Percentiles rank a stretch among this genome's conserved stretches.
These are phyloP conservation scores for Gracilariopsis chorda DNA, from an alignment of 23 red algal genomes.

Conservation along the genomic window DNA sequence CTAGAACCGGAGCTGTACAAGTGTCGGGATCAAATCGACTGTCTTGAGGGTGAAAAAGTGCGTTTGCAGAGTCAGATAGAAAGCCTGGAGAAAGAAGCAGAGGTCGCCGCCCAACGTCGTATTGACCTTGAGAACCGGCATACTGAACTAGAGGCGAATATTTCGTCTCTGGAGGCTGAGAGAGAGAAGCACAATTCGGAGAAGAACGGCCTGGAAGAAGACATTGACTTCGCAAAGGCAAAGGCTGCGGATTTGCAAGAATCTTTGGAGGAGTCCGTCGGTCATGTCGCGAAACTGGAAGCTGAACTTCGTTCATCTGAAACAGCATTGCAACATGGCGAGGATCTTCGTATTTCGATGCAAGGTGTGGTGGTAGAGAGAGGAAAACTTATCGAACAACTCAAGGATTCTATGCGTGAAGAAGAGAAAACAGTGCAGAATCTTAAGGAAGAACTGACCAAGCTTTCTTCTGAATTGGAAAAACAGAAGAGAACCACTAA, in stretches of 20 bases:
- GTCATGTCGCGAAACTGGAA: not conserved
- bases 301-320: not conserved
- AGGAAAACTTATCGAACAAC: not conserved
- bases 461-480: not conserved
- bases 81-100: not conserved
- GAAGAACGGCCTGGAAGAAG: not conserved
- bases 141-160: not conserved
- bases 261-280: not conserved
- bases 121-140: not conserved
- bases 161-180: conserved; percentile 1
- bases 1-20: not conserved
- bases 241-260: not conserved
- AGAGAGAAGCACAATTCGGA: not conserved
- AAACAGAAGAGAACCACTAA: not conserved
- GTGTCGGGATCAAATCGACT: not conserved
- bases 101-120: not conserved
- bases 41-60: not conserved
- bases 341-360: not conserved
- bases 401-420: not conserved
- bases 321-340: not conserved
- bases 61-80: not conserved
- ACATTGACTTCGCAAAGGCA: not conserved
- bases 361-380: not conserved
- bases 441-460: not conserved
- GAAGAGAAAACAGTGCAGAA: not conserved